These are phyloP conservation scores for Amylostereum chailletii DNA, from an alignment of 1,284 basidiomycete genomes.

Conservation along the genomic window DNA sequence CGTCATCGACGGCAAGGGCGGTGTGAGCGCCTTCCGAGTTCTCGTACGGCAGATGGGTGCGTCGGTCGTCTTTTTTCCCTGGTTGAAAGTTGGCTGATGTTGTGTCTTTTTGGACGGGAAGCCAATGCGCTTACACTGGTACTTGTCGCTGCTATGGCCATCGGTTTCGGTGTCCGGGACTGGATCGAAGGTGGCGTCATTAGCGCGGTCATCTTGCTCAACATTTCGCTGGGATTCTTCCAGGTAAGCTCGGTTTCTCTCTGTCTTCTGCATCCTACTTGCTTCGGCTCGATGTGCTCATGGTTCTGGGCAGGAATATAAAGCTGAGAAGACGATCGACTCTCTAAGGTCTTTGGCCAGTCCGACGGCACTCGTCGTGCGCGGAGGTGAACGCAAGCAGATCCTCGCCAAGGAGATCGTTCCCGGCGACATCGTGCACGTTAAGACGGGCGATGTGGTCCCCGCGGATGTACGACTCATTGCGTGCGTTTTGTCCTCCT, in stretches of 20 bases:
- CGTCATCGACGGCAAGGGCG: constrained; percentile 23
- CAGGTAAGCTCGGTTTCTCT: neutral
- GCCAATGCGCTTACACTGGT: constrained; percentile 31
- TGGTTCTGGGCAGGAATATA: constrained; percentile 24
- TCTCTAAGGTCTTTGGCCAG: constrained; percentile 33
- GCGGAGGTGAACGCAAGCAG: constrained; percentile 28
- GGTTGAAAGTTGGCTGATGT: neutral
- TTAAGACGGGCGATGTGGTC: constrained; percentile 38
- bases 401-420: constrained; percentile 41
- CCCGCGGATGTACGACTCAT: constrained; percentile 36
- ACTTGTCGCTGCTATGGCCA: constrained; percentile 48
- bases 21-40: constrained; percentile 24
- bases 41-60: constrained; percentile 25
- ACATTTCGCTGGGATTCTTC: constrained; percentile 17
- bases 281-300: neutral
- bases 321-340: constrained; percentile 36
- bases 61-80: constrained; percentile 6
- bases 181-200: constrained; percentile 63
- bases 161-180: constrained; percentile 56
- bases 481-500: neutral
- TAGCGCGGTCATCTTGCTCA: constrained; percentile 50
- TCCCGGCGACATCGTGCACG: constrained; percentile 39
- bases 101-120: constrained; percentile 6
- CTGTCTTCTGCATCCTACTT: neutral
- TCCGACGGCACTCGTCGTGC: constrained; percentile 42